Conservation (phyloP, 169 alveolate species). For the Besnoitia besnoiti region DNA sequence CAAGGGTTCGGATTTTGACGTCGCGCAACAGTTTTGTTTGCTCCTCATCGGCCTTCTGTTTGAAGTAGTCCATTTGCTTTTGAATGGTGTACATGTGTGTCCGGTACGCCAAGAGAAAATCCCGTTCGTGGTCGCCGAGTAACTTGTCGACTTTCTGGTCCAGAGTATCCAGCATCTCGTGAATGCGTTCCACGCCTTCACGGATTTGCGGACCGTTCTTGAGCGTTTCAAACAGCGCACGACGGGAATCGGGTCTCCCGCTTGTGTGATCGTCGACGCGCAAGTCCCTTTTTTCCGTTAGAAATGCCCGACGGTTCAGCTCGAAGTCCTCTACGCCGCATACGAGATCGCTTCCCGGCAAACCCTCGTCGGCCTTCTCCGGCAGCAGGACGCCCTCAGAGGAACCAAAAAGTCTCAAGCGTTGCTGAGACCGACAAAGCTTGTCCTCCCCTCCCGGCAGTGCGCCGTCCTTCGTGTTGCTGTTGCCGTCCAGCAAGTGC, state of each 20-base stretch:
- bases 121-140: conserved; percentile 68
- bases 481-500: background rate
- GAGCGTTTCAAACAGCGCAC: background rate
- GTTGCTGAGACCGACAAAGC: no score
- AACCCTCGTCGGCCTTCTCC: no score
- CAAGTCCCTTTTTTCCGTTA: background rate
- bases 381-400: no score
- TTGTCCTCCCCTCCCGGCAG: background rate
- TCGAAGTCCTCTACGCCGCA: background rate
- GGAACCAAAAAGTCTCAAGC: no score
- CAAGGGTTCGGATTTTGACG: conserved; percentile 49
- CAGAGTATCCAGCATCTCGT: background rate
- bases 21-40: conserved; percentile 27
- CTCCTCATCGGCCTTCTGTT: conserved; percentile 59
- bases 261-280: conserved; percentile 7
- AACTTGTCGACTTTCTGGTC: conserved; percentile 59
- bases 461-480: background rate
- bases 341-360: background rate
- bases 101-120: conserved; percentile 66
- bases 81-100: conserved; percentile 66
- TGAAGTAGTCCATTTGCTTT: conserved; percentile 54
- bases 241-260: background rate
- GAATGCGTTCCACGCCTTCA: conserved; percentile 5
- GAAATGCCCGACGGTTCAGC: background rate
- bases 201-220: conserved; percentile 26